Evolutionary conservation across 495 filamentous ascomycete species (phyloP), one percentile per base, ranked within the genome.

Genomic region (Endocarpon pusillum): DNA sequence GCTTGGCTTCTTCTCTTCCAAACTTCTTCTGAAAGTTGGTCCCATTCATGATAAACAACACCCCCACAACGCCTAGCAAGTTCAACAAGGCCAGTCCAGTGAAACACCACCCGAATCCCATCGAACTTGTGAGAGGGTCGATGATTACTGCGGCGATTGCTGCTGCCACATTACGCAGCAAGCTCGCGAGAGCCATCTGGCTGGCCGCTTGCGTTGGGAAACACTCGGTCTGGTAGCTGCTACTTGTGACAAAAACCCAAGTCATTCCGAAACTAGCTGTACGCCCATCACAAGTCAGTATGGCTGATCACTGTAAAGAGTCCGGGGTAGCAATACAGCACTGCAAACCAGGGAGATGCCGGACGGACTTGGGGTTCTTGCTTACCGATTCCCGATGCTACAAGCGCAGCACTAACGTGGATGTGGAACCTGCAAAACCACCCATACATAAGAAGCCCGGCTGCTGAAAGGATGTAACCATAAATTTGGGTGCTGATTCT

Each of bases 71-170:
- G 5, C n/a, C n/a, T 20, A 41, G 16, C 21, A 46, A 11, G 29
- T 57, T 43, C 11, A 57, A 25, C 1, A 49, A 9, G 7, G 37
- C 37, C 1, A 57, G 25, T 0, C 49, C 50, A 4, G 38, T 52
- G 20, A 57, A 55, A 18, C 45, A 47, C 42, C 45, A 55, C 1
- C 53, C 53, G 8, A 34, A 39, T 1, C 52, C 49, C 39, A 53
- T 46, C 1, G 17, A 33, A 18, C 22, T 32, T 5, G 48, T 33
- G 8, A 57, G 16, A 11, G 26, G 19, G 11, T 44, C 28, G 8
- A 53, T 42, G 24, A 55, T 41, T 6, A 38, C 53, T 1, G 53
- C 42, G 2, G 42, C 40, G 33, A 57, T 39, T 6, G 53, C 53
- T 9, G 53, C 48, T 5, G 46, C 53, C 12, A 40, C 30, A 33